A percentile compares a stretch with the other conserved stretches of the same genome.
phyloP scores from a whole-genome alignment of 2,329 filamentous ascomycete species.

The Aspergillus versicolor region DNA sequence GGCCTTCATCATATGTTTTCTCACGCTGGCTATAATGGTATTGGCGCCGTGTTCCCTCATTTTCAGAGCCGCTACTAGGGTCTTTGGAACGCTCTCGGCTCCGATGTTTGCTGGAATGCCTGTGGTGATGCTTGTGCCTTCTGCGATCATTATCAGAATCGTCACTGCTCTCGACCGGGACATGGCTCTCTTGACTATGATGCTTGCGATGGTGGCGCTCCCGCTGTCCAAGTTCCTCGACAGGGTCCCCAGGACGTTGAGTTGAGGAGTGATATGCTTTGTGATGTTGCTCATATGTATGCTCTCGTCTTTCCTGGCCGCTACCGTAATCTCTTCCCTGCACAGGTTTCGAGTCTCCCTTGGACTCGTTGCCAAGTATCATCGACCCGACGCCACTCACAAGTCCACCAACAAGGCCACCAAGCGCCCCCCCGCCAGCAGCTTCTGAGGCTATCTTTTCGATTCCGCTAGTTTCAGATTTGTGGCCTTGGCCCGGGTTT shows the following conservation, averaged over 20 bases:
- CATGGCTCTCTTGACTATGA: slow-evolving; percentile 10
- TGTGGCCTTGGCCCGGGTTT: slow-evolving; percentile 20
- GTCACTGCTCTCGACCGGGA: neutral
- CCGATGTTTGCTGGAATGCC: slow-evolving; percentile 1
- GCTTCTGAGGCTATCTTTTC: slow-evolving; percentile 58
- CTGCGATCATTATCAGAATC: slow-evolving; percentile 2
- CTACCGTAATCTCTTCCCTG: neutral
- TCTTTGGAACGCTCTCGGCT: slow-evolving; percentile 1
- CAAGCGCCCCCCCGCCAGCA: slow-evolving; percentile 64
- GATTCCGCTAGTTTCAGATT: slow-evolving; percentile 33
- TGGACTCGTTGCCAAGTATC: slow-evolving; percentile 61
- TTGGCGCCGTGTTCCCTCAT: neutral
- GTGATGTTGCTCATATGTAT: neutral
- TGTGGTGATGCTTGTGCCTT: neutral
- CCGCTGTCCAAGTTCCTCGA: neutral
- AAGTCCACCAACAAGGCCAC: slow-evolving; percentile 68
- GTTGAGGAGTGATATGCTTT: neutral
- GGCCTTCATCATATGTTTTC: neutral
- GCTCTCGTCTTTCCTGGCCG: slow-evolving; percentile 12
- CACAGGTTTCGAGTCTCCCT: neutral
- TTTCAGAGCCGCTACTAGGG: slow-evolving; percentile 1
- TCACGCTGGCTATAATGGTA: neutral
- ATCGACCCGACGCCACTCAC: slow-evolving; percentile 60
- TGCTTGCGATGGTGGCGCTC: slow-evolving; percentile 13
- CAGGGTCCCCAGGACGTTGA: neutral